phyloP scores from a whole-genome alignment of 2,329 filamentous ascomycete genomes.

The Pestalotiopsis sp. region DNA sequence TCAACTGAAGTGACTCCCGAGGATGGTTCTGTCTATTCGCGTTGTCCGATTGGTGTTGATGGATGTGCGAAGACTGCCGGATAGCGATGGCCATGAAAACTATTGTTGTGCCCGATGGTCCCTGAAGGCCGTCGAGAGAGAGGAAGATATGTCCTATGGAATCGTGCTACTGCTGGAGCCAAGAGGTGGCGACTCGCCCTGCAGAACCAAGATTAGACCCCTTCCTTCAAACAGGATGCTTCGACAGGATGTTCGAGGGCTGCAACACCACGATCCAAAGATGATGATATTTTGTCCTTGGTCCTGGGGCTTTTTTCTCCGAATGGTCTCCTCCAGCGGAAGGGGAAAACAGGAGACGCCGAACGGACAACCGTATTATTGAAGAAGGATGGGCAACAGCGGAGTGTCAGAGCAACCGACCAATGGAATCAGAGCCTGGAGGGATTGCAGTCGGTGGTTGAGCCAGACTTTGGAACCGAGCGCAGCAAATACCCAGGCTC shows the following conservation, averaged over 20 bases:
- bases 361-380: not conserved
- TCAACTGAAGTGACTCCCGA: slow-evolving; percentile 30
- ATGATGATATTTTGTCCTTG: not conserved
- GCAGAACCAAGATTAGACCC: slow-evolving; percentile 5
- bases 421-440: slow-evolving; percentile 27
- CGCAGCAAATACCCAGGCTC: slow-evolving; percentile 22
- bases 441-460: slow-evolving; percentile 20
- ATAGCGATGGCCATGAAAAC: slow-evolving; percentile 39
- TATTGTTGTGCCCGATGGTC: not conserved
- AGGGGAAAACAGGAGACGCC: slow-evolving; percentile 16
- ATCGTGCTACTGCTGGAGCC: not conserved
- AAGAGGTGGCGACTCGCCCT: not conserved
- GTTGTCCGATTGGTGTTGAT: slow-evolving; percentile 31
- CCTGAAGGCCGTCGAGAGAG: slow-evolving; percentile 1
- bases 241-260: not conserved
- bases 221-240: not conserved
- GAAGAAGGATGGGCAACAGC: slow-evolving; percentile 16
- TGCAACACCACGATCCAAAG: slow-evolving; percentile 1
- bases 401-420: slow-evolving; percentile 26
- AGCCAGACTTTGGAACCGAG: slow-evolving; percentile 27
- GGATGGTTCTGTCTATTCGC: slow-evolving; percentile 2
- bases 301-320: not conserved
- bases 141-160: slow-evolving; percentile 3
- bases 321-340: slow-evolving; percentile 10
- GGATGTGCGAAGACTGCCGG: slow-evolving; percentile 33